A percentile compares a stretch with the other conserved stretches of the same genome.
Evolutionary conservation across 139 green algal genomes (phyloP).

Genomic region (Chlamydomonas applanata): DNA sequence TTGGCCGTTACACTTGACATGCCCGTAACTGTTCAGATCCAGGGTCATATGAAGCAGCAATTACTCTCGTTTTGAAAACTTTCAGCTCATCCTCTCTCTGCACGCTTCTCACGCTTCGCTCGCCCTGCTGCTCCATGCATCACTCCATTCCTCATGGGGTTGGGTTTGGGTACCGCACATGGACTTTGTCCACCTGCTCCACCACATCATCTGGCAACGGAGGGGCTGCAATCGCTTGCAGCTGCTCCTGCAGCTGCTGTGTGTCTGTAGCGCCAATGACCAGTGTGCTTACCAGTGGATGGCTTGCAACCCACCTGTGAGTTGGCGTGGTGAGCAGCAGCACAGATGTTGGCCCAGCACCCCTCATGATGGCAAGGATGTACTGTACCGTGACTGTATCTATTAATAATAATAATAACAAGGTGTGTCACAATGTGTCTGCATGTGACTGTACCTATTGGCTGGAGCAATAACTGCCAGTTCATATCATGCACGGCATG

Average conservation of each 20-base stretch:
- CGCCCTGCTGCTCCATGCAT: too few species aligned
- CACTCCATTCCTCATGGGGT: conserved; percentile 35
- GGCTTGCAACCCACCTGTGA: conserved; percentile 53
- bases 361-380: conserved; percentile 15
- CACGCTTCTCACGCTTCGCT: too few species aligned
- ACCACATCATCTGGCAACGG: conserved; percentile 65
- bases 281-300: conserved; percentile 54
- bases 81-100: too few species aligned
- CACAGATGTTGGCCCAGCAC: conserved; percentile 65
- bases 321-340: conserved; percentile 58
- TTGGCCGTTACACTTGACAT: too few species aligned
- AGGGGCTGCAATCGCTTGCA: conserved; percentile 79
- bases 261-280: conserved; percentile 59
- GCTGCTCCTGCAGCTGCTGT: conserved; percentile 64
- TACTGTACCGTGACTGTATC: neutral
- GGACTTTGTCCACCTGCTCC: conserved; percentile 48
- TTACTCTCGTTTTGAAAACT: too few species aligned
- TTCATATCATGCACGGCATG: neutral
- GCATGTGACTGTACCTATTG: neutral
- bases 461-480: neutral
- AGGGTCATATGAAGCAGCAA: too few species aligned
- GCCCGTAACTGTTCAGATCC: too few species aligned
- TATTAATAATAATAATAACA: neutral
- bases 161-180: conserved; percentile 55
- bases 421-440: neutral